phyloP scores from a whole-genome alignment of 768 basidiomycete genomes.

The Russula sp. region DNA sequence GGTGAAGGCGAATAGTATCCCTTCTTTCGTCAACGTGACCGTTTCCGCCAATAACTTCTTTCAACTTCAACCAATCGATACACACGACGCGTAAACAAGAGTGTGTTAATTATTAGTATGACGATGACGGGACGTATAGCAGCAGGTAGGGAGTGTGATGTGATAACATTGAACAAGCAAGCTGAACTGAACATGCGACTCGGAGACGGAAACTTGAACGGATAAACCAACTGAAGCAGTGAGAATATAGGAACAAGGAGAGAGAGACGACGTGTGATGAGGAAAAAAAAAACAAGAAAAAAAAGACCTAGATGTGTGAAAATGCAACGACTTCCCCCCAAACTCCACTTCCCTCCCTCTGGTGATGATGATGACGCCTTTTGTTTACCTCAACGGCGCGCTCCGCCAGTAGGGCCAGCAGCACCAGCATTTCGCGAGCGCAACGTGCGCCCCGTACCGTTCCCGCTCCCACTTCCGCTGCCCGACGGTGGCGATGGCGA shows the following conservation, averaged over 20 bases:
- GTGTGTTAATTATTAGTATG: neutral
- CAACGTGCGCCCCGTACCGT: conserved; percentile 1
- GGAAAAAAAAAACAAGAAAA: neutral
- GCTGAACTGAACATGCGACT: neutral
- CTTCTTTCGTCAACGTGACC: no score
- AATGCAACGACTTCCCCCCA: neutral
- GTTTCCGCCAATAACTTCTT: no score
- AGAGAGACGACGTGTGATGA: neutral
- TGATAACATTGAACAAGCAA: neutral
- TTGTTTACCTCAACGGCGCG: neutral
- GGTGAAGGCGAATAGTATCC: no score
- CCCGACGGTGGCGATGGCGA: neutral
- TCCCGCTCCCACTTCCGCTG: neutral
- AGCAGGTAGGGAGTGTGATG: neutral
- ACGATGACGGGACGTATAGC: neutral
- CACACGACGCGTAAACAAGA: neutral
- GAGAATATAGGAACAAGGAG: neutral
- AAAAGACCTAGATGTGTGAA: neutral
- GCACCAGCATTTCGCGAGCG: neutral
- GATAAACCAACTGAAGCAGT: neutral
- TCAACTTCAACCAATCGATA: no score
- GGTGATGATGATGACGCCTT: neutral
- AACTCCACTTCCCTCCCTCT: neutral
- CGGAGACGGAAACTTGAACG: no score
- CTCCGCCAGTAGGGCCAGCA: neutral